Conservation (phyloP, 495 filamentous ascomycete species). For the Penicillium salamii region DNA sequence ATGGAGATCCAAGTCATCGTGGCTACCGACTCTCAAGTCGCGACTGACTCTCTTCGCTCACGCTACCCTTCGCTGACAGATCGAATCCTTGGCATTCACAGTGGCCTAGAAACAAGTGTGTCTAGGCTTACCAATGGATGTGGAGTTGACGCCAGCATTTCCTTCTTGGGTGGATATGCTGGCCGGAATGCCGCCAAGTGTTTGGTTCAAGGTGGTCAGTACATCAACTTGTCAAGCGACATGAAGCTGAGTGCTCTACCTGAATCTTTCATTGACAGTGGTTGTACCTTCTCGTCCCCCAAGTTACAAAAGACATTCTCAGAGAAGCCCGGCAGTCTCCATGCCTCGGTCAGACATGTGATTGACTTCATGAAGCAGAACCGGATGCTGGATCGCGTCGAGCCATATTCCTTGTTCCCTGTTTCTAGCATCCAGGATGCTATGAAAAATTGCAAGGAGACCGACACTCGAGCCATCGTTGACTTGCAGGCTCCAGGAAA, state of each 20-base stretch:
- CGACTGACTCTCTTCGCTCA: conserved; percentile 3
- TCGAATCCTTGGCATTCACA: conserved; percentile 7
- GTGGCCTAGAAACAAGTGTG: conserved; percentile 14
- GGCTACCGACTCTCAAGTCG: conserved; percentile 12
- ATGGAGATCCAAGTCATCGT: conserved; percentile 15
- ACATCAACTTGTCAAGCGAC: conserved; percentile 21
- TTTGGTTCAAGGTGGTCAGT: conserved; percentile 16
- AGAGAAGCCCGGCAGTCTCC: conserved; percentile 12
- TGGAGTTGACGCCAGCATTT: conserved; percentile 18
- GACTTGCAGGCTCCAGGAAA: conserved; percentile 15
- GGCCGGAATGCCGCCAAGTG: conserved; percentile 20
- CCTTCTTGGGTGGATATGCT: conserved; percentile 14
- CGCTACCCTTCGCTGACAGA: conserved; percentile 12
- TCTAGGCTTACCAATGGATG: conserved; percentile 17
- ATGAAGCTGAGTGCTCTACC: conserved; percentile 23
- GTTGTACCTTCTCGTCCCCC: conserved; percentile 17
- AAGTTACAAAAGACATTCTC: conserved; percentile 10
- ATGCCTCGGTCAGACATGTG: conserved; percentile 11
- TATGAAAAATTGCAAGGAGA: conserved; percentile 8
- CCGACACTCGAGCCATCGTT: conserved; percentile 9
- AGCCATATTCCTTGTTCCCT: conserved; percentile 16
- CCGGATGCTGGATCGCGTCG: conserved; percentile 10
- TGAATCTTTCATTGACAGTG: conserved; percentile 18
- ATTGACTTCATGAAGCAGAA: conserved; percentile 18
- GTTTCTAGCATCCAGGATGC: conserved; percentile 11